These are phyloP conservation scores for Bruguiera hainesii DNA, from an alignment of 441 rosid genomes.

Conservation along the genomic window DNA sequence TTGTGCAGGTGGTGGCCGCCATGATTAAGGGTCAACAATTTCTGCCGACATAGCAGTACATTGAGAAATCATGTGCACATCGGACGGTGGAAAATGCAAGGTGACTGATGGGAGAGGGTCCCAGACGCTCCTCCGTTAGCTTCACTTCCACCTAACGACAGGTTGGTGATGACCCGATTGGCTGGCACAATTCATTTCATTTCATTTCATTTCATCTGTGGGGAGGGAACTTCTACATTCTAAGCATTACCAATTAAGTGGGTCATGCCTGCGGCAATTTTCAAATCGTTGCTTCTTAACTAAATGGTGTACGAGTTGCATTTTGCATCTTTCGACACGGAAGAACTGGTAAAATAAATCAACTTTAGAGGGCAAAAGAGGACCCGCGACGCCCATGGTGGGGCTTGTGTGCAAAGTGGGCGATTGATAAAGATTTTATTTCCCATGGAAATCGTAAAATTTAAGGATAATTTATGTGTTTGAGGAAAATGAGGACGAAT, in stretches of 20 bases:
- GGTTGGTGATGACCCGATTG: not conserved
- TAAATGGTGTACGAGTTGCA: not conserved
- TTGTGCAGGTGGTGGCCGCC: conserved; percentile 20
- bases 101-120: not conserved
- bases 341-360: not conserved
- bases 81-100: not conserved
- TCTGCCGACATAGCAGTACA: not conserved
- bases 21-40: not conserved
- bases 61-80: not conserved
- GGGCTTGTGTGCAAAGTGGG: not conserved
- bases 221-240: not conserved
- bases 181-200: not conserved
- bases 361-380: not conserved
- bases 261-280: conserved; percentile 3
- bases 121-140: not conserved
- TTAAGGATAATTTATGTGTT: too few species aligned
- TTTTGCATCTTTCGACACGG: not conserved
- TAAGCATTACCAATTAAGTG: not conserved
- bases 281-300: not conserved
- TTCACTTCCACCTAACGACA: conserved; percentile 7
- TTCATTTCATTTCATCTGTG: not conserved
- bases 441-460: too few species aligned
- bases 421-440: too few species aligned
- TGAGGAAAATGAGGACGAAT: too few species aligned
- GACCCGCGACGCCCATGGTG: not conserved